These are phyloP conservation scores for Mucuna pruriens DNA, from an alignment of 306 rosid species.

Conservation along the genomic window DNA sequence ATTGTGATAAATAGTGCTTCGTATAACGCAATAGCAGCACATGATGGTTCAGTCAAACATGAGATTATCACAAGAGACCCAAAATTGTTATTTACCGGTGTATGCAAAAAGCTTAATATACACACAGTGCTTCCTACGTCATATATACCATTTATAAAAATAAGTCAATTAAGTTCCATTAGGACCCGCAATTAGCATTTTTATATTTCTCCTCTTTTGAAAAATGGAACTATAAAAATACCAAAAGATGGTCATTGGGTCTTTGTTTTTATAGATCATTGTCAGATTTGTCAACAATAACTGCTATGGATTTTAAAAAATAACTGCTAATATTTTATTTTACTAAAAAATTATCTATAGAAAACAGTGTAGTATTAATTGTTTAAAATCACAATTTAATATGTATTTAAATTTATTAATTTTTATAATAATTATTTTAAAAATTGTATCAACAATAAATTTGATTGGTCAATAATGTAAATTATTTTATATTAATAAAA, in stretches of 20 bases:
- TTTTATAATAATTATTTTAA: too few relatives aligned
- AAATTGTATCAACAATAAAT: too few relatives aligned
- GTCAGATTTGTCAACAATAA: background rate
- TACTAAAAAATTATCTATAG: too few relatives aligned
- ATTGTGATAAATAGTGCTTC: constrained; percentile 36
- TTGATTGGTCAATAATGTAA: too few relatives aligned
- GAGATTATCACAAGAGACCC: constrained; percentile 38
- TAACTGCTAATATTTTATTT: background rate
- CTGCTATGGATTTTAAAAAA: background rate
- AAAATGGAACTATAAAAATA: background rate
- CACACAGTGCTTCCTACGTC: background rate
- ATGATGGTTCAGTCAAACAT: constrained; percentile 49
- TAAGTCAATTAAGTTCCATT: constrained; percentile 46
- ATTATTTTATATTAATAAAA: too few relatives aligned
- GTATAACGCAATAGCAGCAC: constrained; percentile 40
- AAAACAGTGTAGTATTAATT: too few relatives aligned
- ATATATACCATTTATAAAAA: constrained; percentile 5
- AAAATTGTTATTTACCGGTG: constrained; percentile 20
- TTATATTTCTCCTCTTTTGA: constrained; percentile 23
- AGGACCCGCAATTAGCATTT: background rate
- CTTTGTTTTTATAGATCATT: background rate
- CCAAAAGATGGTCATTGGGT: background rate
- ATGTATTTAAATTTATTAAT: too few relatives aligned
- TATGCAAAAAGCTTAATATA: constrained; percentile 11
- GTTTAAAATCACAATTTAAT: too few relatives aligned